Evolutionary conservation across 2,329 filamentous ascomycete genomes (phyloP).

Genomic region (Pestalotiopsis sp.): DNA sequence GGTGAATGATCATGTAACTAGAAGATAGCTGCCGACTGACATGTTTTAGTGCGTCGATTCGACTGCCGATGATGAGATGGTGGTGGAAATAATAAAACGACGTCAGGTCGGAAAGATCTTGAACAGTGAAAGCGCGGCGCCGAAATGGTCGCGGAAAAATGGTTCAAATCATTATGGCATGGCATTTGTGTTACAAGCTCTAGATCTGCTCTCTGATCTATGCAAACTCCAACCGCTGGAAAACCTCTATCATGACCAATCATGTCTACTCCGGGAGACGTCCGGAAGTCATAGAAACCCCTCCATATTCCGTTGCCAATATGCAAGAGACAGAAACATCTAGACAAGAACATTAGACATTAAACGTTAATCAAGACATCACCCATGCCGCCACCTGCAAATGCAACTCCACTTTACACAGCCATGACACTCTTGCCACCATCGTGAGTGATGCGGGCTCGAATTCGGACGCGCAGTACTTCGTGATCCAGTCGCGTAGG

Average conservation of each 20-base stretch:
- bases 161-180: too few species aligned
- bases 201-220: too few species aligned
- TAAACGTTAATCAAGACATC: too few species aligned
- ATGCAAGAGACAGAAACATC: constrained; percentile 43
- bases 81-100: too few species aligned
- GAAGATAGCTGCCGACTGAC: not conserved
- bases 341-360: constrained; percentile 28
- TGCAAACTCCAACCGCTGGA: too few species aligned
- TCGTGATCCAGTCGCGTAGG: constrained; percentile 35
- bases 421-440: constrained; percentile 50
- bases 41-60: not conserved
- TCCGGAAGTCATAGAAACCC: constrained; percentile 37
- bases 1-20: not conserved
- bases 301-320: constrained; percentile 54
- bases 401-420: not conserved
- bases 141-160: too few species aligned
- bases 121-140: too few species aligned
- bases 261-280: too few species aligned
- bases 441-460: constrained; percentile 44
- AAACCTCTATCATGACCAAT: too few species aligned
- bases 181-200: too few species aligned
- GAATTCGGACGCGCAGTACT: constrained; percentile 33
- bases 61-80: not conserved
- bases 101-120: too few species aligned
- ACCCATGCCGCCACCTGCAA: not conserved